Evolutionary conservation across 371 early-diverging fungal genomes (phyloP).

Genomic region (Rhizopus arrhizus): DNA sequence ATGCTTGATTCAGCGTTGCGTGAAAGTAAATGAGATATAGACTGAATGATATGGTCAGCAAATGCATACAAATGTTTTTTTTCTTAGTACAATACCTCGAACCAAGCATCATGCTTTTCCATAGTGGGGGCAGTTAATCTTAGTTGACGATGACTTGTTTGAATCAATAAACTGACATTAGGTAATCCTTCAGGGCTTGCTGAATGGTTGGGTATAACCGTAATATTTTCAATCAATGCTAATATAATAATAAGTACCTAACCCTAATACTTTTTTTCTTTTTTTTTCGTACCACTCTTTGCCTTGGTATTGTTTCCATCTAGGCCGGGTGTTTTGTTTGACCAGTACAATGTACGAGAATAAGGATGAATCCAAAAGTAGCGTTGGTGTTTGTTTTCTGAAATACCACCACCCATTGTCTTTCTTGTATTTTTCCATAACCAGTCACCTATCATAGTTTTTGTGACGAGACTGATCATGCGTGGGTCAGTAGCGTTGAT

Average conservation of each 20-base stretch:
- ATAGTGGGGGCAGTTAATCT: conserved; percentile 70
- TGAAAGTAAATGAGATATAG: conserved; percentile 38
- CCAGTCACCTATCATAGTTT: conserved; percentile 77
- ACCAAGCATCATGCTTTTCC: conserved; percentile 72
- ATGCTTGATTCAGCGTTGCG: conserved; percentile 16
- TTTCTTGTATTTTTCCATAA: conserved; percentile 71
- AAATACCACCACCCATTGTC: conserved; percentile 48
- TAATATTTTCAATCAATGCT: conserved; percentile 64
- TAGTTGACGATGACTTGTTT: conserved; percentile 67
- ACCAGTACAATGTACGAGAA: conserved; percentile 73
- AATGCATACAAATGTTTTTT: background rate
- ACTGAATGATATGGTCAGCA: conserved; percentile 15
- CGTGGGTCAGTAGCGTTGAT: conserved; percentile 21
- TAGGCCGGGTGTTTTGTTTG: conserved; percentile 70
- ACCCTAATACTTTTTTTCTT: background rate
- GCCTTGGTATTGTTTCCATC: conserved; percentile 63
- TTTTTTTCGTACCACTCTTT: conserved; percentile 53
- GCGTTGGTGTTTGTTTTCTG: conserved; percentile 64
- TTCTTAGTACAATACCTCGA: conserved; percentile 31
- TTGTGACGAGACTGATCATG: conserved; percentile 65
- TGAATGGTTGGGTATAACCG: conserved; percentile 40
- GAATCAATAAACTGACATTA: conserved; percentile 63
- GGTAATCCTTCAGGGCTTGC: conserved; percentile 46
- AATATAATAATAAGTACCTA: background rate
- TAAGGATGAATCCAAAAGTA: conserved; percentile 83